Evolutionary conservation across 2,329 filamentous ascomycete genomes (phyloP).

Genomic region (Fonsecaea monophora): DNA sequence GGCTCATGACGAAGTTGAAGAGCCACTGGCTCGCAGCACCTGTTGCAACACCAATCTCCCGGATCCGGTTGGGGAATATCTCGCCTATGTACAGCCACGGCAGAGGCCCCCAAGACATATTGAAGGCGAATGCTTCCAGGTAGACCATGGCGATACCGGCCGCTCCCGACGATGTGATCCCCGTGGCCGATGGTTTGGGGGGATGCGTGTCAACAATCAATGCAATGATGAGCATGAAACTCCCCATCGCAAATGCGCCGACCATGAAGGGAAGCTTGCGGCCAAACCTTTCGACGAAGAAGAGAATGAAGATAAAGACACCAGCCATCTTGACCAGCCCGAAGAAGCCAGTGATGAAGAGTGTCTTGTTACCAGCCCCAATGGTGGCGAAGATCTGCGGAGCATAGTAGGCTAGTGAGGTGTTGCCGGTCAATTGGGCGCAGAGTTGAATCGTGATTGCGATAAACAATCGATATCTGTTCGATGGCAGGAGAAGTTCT

Average conservation of each 20-base stretch:
- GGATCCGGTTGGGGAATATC: conserved; percentile 48
- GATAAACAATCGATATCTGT: conserved; percentile 57
- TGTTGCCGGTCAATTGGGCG: conserved; percentile 52
- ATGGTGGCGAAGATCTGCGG: conserved; percentile 61
- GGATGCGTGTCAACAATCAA: conserved; percentile 57
- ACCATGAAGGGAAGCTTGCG: conserved; percentile 57
- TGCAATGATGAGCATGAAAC: conserved; percentile 61
- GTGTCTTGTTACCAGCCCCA: conserved; percentile 55
- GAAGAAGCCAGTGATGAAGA: conserved; percentile 61
- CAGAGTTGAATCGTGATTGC: conserved; percentile 60
- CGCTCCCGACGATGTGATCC: conserved; percentile 49
- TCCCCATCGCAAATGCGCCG: conserved; percentile 59
- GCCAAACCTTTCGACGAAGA: conserved; percentile 59
- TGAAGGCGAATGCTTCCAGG: conserved; percentile 54
- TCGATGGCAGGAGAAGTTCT: conserved; percentile 56
- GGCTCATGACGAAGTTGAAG: conserved; percentile 52
- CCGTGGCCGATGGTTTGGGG: conserved; percentile 44
- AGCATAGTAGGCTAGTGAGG: conserved; percentile 55
- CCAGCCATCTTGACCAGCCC: conserved; percentile 60
- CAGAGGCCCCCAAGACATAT: conserved; percentile 50
- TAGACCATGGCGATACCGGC: conserved; percentile 61
- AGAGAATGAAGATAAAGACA: conserved; percentile 56
- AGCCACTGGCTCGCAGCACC: conserved; percentile 51
- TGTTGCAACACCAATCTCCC: conserved; percentile 49
- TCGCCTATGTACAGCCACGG: conserved; percentile 46